A percentile compares a stretch with the other conserved stretches of the same genome.
phyloP scores from a whole-genome alignment of 208 protist species.

The Acanthamoeba sp. region DNA sequence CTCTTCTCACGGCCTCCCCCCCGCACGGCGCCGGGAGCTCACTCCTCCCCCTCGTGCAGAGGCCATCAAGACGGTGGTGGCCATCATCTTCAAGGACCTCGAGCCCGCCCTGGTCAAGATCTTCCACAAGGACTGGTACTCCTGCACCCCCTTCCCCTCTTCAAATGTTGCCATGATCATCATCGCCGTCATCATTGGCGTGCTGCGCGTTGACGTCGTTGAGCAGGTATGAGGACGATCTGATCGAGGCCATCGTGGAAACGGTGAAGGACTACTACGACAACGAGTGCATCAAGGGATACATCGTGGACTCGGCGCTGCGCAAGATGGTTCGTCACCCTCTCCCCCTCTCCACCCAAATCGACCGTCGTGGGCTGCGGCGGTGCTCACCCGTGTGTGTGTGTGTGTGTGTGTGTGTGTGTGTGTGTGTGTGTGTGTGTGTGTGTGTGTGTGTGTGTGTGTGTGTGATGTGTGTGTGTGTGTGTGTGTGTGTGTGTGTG shows the following conservation, averaged over 20 bases:
- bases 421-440: background rate
- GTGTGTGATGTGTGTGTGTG: too few relatives aligned
- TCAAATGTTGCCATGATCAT: too few relatives aligned
- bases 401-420: background rate
- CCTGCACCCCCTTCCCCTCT: background rate
- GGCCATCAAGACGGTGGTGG: conserved; percentile 15
- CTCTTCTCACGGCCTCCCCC: background rate
- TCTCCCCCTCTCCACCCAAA: too few relatives aligned
- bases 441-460: background rate
- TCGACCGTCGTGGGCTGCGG: too few relatives aligned
- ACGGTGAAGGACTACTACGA: conserved; percentile 58
- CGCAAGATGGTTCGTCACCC: background rate
- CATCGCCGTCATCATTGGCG: too few relatives aligned
- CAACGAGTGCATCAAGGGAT: conserved; percentile 43
- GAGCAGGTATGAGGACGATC: conserved; percentile 46
- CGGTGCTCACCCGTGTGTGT: background rate
- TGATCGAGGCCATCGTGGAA: conserved; percentile 19
- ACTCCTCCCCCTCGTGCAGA: background rate
- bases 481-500: too few relatives aligned
- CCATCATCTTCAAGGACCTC: conserved; percentile 41
- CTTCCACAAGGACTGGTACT: conserved; percentile 49
- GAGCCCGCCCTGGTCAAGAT: conserved; percentile 6
- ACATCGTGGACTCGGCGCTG: conserved; percentile 5
- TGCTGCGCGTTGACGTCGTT: too few relatives aligned
- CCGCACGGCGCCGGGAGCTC: background rate